Percentiles rank a stretch among this genome's conserved stretches.
phyloP scores from a whole-genome alignment of 164 flowering plant genomes.

The Annona squamosa region DNA sequence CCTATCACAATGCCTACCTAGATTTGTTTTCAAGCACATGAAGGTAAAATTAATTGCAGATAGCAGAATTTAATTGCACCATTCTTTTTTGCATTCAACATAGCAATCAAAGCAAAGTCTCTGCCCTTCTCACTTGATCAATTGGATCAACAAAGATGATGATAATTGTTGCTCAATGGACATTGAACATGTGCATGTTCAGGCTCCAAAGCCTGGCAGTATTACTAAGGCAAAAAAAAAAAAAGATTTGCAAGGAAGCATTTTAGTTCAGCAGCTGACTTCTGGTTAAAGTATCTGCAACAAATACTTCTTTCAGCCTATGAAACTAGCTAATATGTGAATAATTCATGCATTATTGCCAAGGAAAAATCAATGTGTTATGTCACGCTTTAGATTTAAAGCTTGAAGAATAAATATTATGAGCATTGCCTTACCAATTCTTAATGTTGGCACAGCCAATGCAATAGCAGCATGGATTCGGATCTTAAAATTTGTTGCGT shows the following conservation, averaged over 20 bases:
- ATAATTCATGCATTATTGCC: neutral
- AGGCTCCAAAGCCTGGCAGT: neutral
- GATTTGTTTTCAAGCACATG: neutral
- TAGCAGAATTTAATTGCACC: neutral
- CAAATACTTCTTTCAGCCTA: neutral
- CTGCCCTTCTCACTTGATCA: neutral
- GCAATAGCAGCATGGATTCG: slow-evolving; percentile 96
- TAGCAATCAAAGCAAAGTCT: too few relatives aligned
- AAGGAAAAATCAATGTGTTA: too few relatives aligned
- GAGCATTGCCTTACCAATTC: slow-evolving; percentile 37
- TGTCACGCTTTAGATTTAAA: too few relatives aligned
- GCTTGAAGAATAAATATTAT: neutral
- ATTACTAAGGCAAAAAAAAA: neutral
- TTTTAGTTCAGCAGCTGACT: too few relatives aligned
- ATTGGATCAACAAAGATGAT: neutral
- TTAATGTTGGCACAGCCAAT: slow-evolving; percentile 74
- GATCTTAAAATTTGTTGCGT: slow-evolving; percentile 88
- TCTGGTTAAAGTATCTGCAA: neutral
- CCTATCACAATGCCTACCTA: neutral
- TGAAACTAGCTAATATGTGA: neutral
- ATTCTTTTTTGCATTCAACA: too few relatives aligned
- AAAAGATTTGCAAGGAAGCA: too few relatives aligned
- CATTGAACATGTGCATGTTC: too few relatives aligned
- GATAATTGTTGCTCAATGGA: neutral
- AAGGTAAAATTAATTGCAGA: neutral